phyloP scores from a whole-genome alignment of 75 land plant species.

The Picea sitchensis region DNA sequence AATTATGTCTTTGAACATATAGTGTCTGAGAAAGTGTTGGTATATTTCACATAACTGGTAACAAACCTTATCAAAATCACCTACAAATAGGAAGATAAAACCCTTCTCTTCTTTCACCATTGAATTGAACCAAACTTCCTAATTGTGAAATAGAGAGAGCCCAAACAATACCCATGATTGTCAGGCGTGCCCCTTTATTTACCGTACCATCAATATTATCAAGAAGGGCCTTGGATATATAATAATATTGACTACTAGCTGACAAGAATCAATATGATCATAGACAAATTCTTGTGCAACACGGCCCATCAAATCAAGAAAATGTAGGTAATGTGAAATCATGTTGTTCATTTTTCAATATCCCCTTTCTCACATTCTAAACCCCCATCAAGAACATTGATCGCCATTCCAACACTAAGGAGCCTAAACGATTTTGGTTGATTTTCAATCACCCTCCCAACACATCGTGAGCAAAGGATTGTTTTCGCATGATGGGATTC shows the following conservation, averaged over 20 bases:
- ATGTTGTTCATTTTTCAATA: conserved; percentile 55
- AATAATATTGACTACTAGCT: conserved; percentile 36
- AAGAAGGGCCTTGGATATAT: background rate
- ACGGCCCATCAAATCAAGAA: conserved; percentile 73
- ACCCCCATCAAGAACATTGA: conserved; percentile 71
- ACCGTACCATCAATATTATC: background rate
- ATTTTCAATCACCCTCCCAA: conserved; percentile 73
- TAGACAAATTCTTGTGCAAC: conserved; percentile 55
- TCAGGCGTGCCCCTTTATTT: background rate
- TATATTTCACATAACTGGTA: too few species aligned
- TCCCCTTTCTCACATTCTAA: conserved; percentile 76
- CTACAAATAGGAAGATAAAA: too few species aligned
- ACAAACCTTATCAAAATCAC: too few species aligned
- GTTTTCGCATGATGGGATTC: conserved; percentile 58
- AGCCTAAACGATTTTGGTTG: conserved; percentile 52
- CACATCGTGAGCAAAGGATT: conserved; percentile 78
- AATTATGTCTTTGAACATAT: too few species aligned
- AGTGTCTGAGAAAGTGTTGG: too few species aligned
- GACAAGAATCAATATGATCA: conserved; percentile 48
- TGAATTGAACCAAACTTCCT: background rate
- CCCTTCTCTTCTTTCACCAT: background rate
- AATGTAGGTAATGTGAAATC: conserved; percentile 66
- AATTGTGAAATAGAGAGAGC: background rate
- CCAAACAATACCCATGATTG: background rate
- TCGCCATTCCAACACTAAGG: conserved; percentile 82